Base-by-base conservation (phyloP, 805 yeast genomes). In the Candida bentonensis region DNA sequence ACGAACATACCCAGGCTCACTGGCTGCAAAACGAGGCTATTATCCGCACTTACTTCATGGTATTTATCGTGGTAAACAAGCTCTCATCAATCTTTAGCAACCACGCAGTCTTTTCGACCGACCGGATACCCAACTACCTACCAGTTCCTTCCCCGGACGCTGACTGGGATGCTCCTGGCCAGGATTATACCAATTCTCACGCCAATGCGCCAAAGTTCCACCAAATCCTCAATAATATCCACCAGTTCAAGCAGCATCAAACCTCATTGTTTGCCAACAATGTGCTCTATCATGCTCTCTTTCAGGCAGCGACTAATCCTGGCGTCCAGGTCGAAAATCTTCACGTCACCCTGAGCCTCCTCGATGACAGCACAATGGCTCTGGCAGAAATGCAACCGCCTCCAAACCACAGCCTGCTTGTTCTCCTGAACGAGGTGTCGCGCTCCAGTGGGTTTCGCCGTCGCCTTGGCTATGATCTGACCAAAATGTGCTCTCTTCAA, bases 11-110 rank as follows among this genome's bases (percentile, higher is more conserved):
- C 40, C 42, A 21, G 51, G 50, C 45, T 33, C 51, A 48, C 22
- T 58, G 62, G 62, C 47, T 55, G 33, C 47, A 49, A 30, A 52
- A 53, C 17, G 63, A 59, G 41, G 46, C 53, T 20, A 48, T 48
- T 39, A 50, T 51, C 7, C 43, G 52, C 22, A 49, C 52, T 3
- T 49, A 49, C 39, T 49, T 44, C 28, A 44, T 51, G 26, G 34
- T 49, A 21, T 49, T 46, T 39, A 42, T 39, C 13, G 46, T 49
- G 33, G 49, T 49, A 30, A 45, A 45, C 22, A 43, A 42, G 21
- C 43, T 49, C 5, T 46, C 52, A 3, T 44, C 49, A 22, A 42
- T 43, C 17, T 49, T 46, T 42, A 49, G 44, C 42, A 48, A 46
- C 27, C 40, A 48, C 20, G 51, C 52, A 2, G 39, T 43, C 7